Evolutionary conservation across 2,329 filamentous ascomycete species (phyloP).

Genomic region (Pestalotiopsis sp.): DNA sequence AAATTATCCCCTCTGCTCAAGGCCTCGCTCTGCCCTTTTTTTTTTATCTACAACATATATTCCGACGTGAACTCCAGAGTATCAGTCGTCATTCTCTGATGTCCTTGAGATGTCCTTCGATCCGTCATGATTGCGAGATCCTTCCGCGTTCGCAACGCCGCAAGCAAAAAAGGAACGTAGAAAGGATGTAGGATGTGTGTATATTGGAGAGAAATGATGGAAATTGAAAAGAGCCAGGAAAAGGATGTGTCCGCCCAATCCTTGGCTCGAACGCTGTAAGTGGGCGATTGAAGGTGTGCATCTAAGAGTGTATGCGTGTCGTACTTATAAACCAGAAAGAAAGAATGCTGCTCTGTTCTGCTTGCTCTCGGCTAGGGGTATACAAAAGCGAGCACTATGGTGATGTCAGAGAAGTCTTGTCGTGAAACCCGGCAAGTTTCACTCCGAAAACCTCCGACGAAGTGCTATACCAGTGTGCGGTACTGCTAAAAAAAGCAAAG

Average conservation of each 20-base stretch:
- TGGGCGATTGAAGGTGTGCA: not conserved
- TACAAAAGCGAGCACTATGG: not conserved
- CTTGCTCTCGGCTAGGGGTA: not conserved
- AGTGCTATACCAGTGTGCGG: not conserved
- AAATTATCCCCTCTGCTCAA: not conserved
- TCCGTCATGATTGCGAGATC: not conserved
- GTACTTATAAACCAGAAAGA: not conserved
- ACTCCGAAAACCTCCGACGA: not conserved
- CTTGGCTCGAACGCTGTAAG: not conserved
- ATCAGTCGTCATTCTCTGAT: constrained; percentile 1
- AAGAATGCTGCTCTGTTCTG: not conserved
- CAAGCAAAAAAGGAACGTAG: not conserved
- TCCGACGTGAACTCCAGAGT: constrained; percentile 7
- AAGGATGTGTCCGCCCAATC: not conserved
- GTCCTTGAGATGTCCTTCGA: not conserved
- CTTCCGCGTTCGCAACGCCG: not conserved
- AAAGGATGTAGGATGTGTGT: not conserved
- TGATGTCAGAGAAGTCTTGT: not conserved
- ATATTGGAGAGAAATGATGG: not conserved
- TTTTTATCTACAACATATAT: constrained; percentile 4
- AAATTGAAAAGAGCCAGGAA: not conserved
- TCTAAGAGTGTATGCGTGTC: not conserved
- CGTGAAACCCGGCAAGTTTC: constrained; percentile 16
- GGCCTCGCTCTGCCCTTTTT: not conserved
- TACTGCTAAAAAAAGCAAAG: not conserved